Base-by-base conservation (phyloP, 352 stramenopile species). In the Blastocystis sp. region DNA sequence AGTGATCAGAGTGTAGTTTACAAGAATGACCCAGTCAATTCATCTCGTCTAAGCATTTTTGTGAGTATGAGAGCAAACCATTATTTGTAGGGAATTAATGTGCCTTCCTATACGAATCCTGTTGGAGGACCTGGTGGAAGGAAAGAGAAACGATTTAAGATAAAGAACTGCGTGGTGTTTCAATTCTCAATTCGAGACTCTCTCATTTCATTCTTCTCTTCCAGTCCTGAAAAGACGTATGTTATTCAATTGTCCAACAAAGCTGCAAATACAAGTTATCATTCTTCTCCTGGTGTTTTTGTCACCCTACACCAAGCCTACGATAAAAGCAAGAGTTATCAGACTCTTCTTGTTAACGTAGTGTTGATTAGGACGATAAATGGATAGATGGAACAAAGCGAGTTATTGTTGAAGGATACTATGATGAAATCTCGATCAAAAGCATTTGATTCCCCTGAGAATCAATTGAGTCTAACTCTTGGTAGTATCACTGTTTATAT, bases 1-100 rank as follows among this genome's bases (percentile, higher is more conserved):
- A 65, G 42, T n/a, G 71, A 83, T 43, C 71, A 83, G 71, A 65
- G 42, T 9, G 51, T 83, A 35, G 71, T 83, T n/a, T 83, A 83
- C 29, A 83, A 83, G 29, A 52, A 42, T 24, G 71, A 83, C 29
- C 12, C 27, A 24, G 43, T 59, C 3, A 29, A 29, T 39, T 46
- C 52, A 16, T 83, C 42, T 0, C 29, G 32, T 5, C 27, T 77
- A 12, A 61, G 65, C 37, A 24, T 77, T 37, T 29, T 77, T 51
- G 65, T 77, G 16, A 49, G 43, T 12, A 51, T 24, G 29, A 56
- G 35, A 37, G 19, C 9, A 16, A 37, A n/a, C 2, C 29, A 21
- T 42, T 16, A n/a, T 58, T 77, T 29, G 11, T 77, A 77, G 65
- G 65, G 65, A n/a, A 77, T 77, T n/a, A 21, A 32, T 61, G 5